Evolutionary conservation across 768 basidiomycete genomes (phyloP), one percentile per base, ranked within the genome.

Genomic region (Boletus bicolor): DNA sequence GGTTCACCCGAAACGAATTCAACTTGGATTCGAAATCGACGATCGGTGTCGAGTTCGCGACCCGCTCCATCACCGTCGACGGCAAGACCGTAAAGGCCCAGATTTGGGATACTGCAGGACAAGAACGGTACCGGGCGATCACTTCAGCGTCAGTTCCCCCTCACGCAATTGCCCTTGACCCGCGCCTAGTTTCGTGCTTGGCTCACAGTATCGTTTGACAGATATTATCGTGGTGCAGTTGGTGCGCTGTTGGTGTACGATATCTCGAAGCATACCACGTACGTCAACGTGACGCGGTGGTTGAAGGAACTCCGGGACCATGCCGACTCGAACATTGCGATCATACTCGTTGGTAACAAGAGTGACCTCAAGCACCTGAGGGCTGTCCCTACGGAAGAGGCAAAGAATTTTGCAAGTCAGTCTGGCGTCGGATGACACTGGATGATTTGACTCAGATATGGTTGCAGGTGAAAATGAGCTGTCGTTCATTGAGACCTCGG

Each of bases 1-100:
- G 97, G 69, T 99, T 99, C 84, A 99, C 97, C 63, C 87, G 95
- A 65, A 98, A 98, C 70, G 95, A 98, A 76, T 99, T 99, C 85
- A 97, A 95, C 79, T 82, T 96, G 63, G 97, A 98, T 70, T 93
- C 94, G 43, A 98, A 98, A 79, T 98, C 96, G 58, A 99, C 97
- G 24, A 98, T 99, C 72, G 96, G 97, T 51, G 96, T 99, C 64
- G 96, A 98, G 75, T 99, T 99, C 66, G 97, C 96, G 4, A 98
- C 96, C 41, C 85, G 97, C 68, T 91, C 92, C 17, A 92, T 93
- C 72, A 89, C 82, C 63, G 91, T 98, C n/a, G 96, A 98, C 70
- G 85, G 85, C 39, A 98, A 98, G 85, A 94, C 87, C 3, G 83
- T 99, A 64, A 98, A 98, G 75, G 96, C 96, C 21, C 96, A 98